Base-by-base conservation (phyloP, 352 stramenopile species). In the Pythium aristosporum region DNA sequence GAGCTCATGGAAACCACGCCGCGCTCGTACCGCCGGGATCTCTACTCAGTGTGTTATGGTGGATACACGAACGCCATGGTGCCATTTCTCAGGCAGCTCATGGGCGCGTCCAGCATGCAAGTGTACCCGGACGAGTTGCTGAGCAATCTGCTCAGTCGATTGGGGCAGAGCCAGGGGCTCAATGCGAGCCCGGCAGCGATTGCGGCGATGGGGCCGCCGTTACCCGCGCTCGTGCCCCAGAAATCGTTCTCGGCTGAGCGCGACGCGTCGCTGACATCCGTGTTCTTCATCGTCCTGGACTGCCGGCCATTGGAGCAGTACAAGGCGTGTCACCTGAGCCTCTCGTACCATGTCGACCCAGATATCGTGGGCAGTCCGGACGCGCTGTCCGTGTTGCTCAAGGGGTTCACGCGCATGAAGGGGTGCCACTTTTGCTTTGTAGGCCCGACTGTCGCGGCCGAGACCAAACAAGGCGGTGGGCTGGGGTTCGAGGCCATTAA, bases 371-470 rank as follows among this genome's bases (percentile, higher is more conserved):
- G 69, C 12, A 87, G 74, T 36, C 85, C 88, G 5, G 86, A 95
- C 50, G 85, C 77, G 10, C 65, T 96, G 16, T 75, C 82, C 20
- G 75, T 82, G 30, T 72, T 96, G 11, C 79, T 96, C 64, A 88
- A 94, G 49, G 85, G 84, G 0, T 94, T 96, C 41, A 73, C 72
- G 28, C 71, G 77, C 5, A 96, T 96, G 86, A 95, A 96, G 78
- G 86, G 87, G 1, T 94, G 85, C 49, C 88, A 96, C 51, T 96
- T 96, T 65, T 96, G 88, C 58, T 94, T 96, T 57, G 82, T 96
- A 49, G 88, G 88, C 3, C 83, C 77, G 7, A 69, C 82, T 3
- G 57, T 65, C 12, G 57, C 46, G 16, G 66, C 57, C 8, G 51
- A 30, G 18, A 15, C 42, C 49, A 69, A 63, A 7, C 21, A 73